Percentiles rank a stretch among this genome's conserved stretches.
phyloP scores from a whole-genome alignment of 306 rosid species.

The Pachyrhizus erosus region DNA sequence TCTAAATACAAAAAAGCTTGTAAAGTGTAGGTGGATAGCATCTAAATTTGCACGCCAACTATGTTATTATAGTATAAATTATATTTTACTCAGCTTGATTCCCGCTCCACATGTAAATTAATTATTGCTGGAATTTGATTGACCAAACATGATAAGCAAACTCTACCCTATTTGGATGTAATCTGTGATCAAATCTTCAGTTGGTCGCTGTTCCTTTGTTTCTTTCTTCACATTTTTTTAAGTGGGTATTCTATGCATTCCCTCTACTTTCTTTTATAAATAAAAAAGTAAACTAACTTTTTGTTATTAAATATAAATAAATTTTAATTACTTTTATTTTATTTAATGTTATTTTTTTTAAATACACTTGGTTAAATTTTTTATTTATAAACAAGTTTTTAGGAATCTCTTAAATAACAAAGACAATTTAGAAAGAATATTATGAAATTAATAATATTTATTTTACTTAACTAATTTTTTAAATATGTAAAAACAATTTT shows the following conservation, averaged over 20 bases:
- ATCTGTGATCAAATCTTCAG: slow-evolving; percentile 4
- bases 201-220: background rate
- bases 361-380: too few species aligned
- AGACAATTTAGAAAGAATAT: too few species aligned
- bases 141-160: background rate
- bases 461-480: too few species aligned
- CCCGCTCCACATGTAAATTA: slow-evolving; percentile 10
- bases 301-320: too few species aligned
- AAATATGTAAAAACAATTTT: too few species aligned
- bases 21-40: background rate
- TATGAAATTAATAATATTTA: too few species aligned
- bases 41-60: background rate
- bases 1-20: background rate
- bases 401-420: too few species aligned
- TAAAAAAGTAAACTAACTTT: too few species aligned
- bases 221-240: background rate
- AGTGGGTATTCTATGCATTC: background rate
- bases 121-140: background rate
- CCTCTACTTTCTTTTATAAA: too few species aligned
- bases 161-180: slow-evolving; percentile 3
- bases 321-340: too few species aligned
- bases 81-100: background rate
- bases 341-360: too few species aligned
- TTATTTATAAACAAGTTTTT: too few species aligned
- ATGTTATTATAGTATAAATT: background rate